These are phyloP conservation scores for Diospyros kaki DNA, from an alignment of 148 eudicot genomes.

Conservation along the genomic window DNA sequence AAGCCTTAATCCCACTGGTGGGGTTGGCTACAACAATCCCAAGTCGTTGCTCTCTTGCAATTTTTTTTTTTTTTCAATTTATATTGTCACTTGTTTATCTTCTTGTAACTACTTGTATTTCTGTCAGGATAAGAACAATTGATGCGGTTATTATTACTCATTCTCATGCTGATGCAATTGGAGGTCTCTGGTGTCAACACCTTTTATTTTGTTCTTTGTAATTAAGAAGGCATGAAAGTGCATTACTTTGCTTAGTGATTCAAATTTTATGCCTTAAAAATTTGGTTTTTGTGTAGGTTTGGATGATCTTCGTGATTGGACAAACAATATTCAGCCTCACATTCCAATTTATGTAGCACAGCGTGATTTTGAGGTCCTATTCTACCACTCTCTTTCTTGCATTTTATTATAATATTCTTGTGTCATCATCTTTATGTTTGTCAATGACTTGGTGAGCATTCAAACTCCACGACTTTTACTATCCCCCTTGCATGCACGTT, in stretches of 20 bases:
- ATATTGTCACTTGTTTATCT: neutral
- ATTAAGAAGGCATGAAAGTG: slow-evolving; percentile 11
- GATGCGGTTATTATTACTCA: slow-evolving; percentile 97
- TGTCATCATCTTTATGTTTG: neutral
- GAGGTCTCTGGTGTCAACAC: slow-evolving; percentile 68
- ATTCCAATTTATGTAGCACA: slow-evolving; percentile 81
- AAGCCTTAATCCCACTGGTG: no score
- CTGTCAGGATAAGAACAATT: slow-evolving; percentile 90
- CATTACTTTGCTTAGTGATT: slow-evolving; percentile 1
- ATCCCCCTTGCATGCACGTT: neutral
- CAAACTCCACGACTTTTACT: neutral
- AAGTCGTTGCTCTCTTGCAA: no score
- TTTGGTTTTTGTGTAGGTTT: slow-evolving; percentile 49
- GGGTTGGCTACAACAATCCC: no score
- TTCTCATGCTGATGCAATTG: slow-evolving; percentile 99
- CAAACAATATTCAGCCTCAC: slow-evolving; percentile 85
- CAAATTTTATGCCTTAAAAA: slow-evolving; percentile 7
- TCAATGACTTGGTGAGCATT: neutral
- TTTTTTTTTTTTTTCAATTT: neutral
- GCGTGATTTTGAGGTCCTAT: slow-evolving; percentile 92
- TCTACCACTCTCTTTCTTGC: slow-evolving; percentile 13
- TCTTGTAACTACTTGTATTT: slow-evolving; percentile 49
- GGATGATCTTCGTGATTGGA: slow-evolving; percentile 99
- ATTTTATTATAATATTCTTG: neutral
- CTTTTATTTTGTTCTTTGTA: slow-evolving; percentile 19